Percentiles rank a stretch among this genome's conserved stretches.
Evolutionary conservation across 495 filamentous ascomycete genomes (phyloP).

Genomic region (Astrothelium subdiscretum): DNA sequence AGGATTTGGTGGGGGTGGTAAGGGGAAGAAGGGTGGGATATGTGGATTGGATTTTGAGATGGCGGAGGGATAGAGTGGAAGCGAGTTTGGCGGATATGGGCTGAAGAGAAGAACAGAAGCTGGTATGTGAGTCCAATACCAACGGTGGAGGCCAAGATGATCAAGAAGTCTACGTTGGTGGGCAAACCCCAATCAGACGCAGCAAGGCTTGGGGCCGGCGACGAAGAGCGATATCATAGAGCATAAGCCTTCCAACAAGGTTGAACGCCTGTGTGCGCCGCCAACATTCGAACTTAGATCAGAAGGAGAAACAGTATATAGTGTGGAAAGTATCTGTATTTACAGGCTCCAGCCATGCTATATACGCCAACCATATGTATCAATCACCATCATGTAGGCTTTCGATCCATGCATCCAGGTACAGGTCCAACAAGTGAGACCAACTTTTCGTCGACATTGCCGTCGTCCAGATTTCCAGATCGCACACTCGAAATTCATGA

Average conservation of each 20-base stretch:
- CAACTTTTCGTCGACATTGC: background rate
- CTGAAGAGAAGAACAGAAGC: background rate
- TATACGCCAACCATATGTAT: background rate
- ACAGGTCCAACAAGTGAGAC: background rate
- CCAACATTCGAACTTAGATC: no score
- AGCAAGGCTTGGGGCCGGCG: no score
- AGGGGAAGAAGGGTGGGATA: constrained; percentile 63
- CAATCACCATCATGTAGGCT: background rate
- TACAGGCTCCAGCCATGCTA: no score
- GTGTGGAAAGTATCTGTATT: no score
- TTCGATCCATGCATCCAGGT: background rate
- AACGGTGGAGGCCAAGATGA: no score
- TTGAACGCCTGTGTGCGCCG: no score
- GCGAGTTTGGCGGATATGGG: background rate
- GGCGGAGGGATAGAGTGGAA: background rate
- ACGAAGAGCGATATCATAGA: no score
- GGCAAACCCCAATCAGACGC: no score
- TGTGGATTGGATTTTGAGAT: constrained; percentile 51
- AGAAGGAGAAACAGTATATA: no score
- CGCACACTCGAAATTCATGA: background rate
- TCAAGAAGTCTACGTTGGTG: no score
- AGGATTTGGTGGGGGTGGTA: constrained; percentile 54
- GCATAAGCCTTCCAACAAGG: no score
- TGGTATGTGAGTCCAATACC: no score
- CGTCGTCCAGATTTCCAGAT: background rate